Conservation (phyloP, 2,329 filamentous ascomycete genomes). For the Colletotrichum cereale region DNA sequence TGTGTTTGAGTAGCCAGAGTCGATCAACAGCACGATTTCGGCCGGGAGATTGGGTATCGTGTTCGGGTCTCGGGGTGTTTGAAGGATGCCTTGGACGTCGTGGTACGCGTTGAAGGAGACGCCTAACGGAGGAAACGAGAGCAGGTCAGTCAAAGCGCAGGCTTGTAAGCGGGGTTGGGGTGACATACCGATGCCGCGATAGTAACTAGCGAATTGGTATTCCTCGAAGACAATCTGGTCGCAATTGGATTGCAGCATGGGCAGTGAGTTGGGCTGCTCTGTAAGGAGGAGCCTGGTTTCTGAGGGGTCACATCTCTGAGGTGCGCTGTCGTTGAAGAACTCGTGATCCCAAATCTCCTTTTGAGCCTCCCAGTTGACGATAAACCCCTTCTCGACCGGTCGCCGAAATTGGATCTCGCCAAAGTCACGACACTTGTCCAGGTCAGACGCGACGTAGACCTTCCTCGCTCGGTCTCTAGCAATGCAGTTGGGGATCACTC, state of each 20-base stretch:
- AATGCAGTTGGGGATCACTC: conserved; percentile 87
- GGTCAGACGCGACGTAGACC: conserved; percentile 83
- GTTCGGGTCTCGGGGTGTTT: conserved; percentile 64
- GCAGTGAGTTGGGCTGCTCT: conserved; percentile 87
- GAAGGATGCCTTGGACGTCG: conserved; percentile 78
- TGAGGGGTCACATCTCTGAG: conserved; percentile 77
- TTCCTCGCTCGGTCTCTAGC: conserved; percentile 84
- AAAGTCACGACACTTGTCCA: conserved; percentile 86
- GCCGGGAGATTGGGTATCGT: conserved; percentile 65
- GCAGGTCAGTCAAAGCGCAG: not conserved
- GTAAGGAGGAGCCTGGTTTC: conserved; percentile 88
- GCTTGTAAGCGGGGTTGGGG: not conserved
- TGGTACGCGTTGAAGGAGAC: conserved; percentile 86
- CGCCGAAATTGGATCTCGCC: conserved; percentile 88
- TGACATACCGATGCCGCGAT: conserved; percentile 75
- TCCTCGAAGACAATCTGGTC: conserved; percentile 99
- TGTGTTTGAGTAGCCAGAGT: conserved; percentile 93
- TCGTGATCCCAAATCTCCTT: conserved; percentile 96
- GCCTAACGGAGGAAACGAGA: conserved; percentile 52
- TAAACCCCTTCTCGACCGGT: conserved; percentile 92
- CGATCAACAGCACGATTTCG: conserved; percentile 88
- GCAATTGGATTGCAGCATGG: conserved; percentile 85
- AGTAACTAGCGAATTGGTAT: conserved; percentile 91
- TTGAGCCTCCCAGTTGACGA: conserved; percentile 97
- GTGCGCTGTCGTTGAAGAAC: conserved; percentile 79